Base-by-base conservation (phyloP, 352 stramenopile genomes). In the Pythium chondricola region DNA sequence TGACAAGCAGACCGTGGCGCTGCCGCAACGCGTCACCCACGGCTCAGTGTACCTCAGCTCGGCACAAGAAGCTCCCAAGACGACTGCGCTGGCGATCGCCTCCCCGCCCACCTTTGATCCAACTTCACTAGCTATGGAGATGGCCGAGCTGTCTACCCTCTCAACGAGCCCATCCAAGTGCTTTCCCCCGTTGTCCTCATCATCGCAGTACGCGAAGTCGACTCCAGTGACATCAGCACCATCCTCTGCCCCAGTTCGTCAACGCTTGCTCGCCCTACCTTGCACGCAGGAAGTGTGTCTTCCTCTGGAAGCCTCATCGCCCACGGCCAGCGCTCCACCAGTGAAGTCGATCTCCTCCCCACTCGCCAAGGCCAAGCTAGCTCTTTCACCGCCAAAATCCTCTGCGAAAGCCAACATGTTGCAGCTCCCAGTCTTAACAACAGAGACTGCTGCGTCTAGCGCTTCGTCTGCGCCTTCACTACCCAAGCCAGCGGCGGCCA, bases 1-100 rank as follows among this genome's bases (percentile, higher is more conserved):
- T 27, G 42, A 51, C 41, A 32, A 46, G n/a, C 46, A 67, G 29
- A 66, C 60, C 4, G 52, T 69, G 2, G 61, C 57, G 0, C 16
- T 65, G 38, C 60, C 60, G 14, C 51, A 61, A n/a, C 55, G 52
- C 21, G 54, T 73, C 46, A 27, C 56, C 6, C 64, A 73, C 22
- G 57, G 64, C 5, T 65, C 64, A 0, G 60, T 73, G 6, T 69
- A 65, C 21, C 29, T 65, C 36, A 59, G 55, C 5, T 30, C 48
- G 0, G 11, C 4, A 24, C 4, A 33, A 17, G 40, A 37, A 6
- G 32, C 24, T n/a, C 52, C 48, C 36, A 43, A 42, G 43, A 46
- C 29, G 2, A 52, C 43, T 3, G 43, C 52, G 7, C n/a, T 58
- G 2, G 30, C 31, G 16, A 25, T 48, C 7, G 29, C 29, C 8